Evolutionary conservation across 495 filamentous ascomycete genomes (phyloP).

Genomic region (Trichoderma asperelloides): DNA sequence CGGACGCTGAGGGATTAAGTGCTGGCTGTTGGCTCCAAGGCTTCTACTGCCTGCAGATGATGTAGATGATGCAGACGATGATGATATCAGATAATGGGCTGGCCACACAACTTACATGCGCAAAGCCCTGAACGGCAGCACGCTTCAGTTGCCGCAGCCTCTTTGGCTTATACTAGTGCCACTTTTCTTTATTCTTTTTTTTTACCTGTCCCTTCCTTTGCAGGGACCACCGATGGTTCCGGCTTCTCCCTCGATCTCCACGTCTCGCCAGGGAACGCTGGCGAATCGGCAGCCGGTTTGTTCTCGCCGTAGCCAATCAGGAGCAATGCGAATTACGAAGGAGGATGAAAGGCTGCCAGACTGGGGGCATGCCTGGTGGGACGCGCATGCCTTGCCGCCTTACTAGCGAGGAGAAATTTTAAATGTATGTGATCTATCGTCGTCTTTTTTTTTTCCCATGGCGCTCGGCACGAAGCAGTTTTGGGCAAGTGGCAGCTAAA

Average conservation of each 20-base stretch:
- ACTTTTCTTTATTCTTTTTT: too few species aligned
- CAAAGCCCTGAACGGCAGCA: too few species aligned
- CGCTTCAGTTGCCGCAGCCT: too few species aligned
- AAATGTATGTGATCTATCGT: not conserved
- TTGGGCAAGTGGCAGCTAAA: not conserved
- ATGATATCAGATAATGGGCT: not conserved
- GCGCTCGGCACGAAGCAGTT: not conserved
- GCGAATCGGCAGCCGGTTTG: conserved; percentile 4
- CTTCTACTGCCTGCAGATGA: not conserved
- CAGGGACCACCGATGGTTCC: conserved; percentile 5
- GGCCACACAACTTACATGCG: too few species aligned
- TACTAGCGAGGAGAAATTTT: not conserved
- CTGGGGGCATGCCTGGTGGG: not conserved
- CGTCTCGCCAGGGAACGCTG: not conserved
- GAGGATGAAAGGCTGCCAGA: not conserved
- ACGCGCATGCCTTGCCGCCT: conserved; percentile 7
- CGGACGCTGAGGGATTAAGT: not conserved
- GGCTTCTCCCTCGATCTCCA: conserved; percentile 3
- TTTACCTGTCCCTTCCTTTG: not conserved
- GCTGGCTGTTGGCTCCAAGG: too few species aligned
- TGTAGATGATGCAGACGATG: not conserved
- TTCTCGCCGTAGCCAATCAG: conserved; percentile 3
- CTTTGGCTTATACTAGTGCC: too few species aligned
- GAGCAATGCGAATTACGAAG: not conserved
- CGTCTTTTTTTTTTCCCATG: not conserved